Evolutionary conservation across 257 asterid genomes (phyloP).

Genomic region (Ligustrum vulgare): DNA sequence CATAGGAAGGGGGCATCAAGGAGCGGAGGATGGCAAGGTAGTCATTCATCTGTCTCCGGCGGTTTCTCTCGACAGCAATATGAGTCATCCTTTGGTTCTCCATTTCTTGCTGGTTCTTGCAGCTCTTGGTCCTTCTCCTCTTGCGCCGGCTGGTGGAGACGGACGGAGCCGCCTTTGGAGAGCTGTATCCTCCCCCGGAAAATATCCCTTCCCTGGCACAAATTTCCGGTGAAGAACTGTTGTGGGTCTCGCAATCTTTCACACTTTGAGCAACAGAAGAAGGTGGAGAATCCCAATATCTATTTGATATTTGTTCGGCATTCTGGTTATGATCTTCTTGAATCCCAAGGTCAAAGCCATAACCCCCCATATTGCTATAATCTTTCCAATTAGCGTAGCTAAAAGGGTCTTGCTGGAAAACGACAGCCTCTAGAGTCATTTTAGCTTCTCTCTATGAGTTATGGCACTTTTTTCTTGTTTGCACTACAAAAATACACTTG

Average conservation of each 20-base stretch:
- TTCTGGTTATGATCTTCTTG: conserved; percentile 24
- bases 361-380: conserved; percentile 22
- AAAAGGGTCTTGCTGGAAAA: conserved; percentile 55
- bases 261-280: conserved; percentile 23
- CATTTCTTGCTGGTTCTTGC: conserved; percentile 70
- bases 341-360: conserved; percentile 8
- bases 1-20: conserved; percentile 75
- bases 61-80: conserved; percentile 84
- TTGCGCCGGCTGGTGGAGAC: conserved; percentile 32
- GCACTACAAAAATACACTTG: conserved; percentile 15
- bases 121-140: conserved; percentile 49
- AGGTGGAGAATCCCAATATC: conserved; percentile 34
- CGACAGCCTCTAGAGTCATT: conserved; percentile 61
- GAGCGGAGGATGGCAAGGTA: conserved; percentile 67
- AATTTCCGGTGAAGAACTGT: conserved; percentile 33
- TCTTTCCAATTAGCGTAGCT: conserved; percentile 34
- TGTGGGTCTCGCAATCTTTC: conserved; percentile 4
- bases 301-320: not conserved
- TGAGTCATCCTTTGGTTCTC: conserved; percentile 83
- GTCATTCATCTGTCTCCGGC: conserved; percentile 37
- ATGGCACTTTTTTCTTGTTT: not conserved
- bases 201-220: conserved; percentile 13
- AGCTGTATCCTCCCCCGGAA: conserved; percentile 10
- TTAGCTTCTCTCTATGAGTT: not conserved
- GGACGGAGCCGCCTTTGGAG: conserved; percentile 7